Evolutionary conservation across 2,329 filamentous ascomycete species (phyloP).

Genomic region (Albophoma yamanashiensis): DNA sequence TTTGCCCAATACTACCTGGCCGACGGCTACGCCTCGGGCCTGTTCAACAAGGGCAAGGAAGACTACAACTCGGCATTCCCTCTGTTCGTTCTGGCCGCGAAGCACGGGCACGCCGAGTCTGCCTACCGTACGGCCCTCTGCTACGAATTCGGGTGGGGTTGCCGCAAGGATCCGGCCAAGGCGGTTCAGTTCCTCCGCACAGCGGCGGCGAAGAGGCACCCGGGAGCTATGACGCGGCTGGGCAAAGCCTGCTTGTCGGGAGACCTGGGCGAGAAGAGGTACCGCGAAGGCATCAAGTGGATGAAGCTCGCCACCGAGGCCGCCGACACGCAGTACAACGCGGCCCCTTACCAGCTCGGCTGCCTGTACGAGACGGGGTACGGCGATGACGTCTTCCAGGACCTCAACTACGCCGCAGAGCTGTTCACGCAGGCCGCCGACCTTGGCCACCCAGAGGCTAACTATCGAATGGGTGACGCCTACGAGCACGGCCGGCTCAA

Average conservation of each 20-base stretch:
- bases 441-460: conserved; percentile 77
- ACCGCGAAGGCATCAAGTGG: conserved; percentile 92
- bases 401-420: conserved; percentile 83
- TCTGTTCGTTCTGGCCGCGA: conserved; percentile 85
- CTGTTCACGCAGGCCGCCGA: conserved; percentile 92
- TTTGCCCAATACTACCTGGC: conserved; percentile 97
- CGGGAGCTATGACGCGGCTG: conserved; percentile 86
- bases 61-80: conserved; percentile 89
- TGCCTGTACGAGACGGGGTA: conserved; percentile 86
- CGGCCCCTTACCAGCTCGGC: conserved; percentile 83
- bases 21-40: conserved; percentile 85
- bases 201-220: conserved; percentile 86
- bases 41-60: conserved; percentile 90
- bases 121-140: conserved; percentile 87
- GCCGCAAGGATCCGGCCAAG: conserved; percentile 78
- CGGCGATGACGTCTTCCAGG: conserved; percentile 86
- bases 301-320: conserved; percentile 85
- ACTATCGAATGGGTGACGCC: conserved; percentile 83
- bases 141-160: conserved; percentile 98
- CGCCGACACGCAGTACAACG: conserved; percentile 85
- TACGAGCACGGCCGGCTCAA: conserved; percentile 86
- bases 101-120: conserved; percentile 94
- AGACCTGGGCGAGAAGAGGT: conserved; percentile 78
- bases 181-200: conserved; percentile 88
- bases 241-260: conserved; percentile 83